These are phyloP conservation scores for Chaetomiaceae sp. DNA, from an alignment of 2,329 filamentous ascomycete species.

Conservation along the genomic window DNA sequence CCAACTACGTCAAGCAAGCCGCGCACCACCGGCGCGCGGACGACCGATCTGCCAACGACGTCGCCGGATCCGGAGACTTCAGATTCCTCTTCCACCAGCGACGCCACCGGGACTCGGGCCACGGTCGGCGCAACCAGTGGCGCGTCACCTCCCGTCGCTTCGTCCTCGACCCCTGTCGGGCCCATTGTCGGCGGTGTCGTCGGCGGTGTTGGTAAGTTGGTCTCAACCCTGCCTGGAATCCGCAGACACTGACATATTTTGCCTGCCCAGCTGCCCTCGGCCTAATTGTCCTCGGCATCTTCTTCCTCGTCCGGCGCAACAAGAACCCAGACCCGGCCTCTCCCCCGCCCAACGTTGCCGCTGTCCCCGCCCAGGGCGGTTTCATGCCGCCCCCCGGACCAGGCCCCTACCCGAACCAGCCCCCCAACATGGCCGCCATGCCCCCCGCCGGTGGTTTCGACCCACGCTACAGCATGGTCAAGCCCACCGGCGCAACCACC, in stretches of 20 bases:
- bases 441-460: background rate
- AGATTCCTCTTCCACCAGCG: constrained; percentile 19
- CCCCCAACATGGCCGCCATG: constrained; percentile 1
- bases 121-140: no score
- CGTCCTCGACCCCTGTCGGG: constrained; percentile 10
- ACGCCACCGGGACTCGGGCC: background rate
- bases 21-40: background rate
- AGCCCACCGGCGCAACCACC: background rate
- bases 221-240: background rate
- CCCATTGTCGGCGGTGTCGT: constrained; percentile 22
- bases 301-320: constrained; percentile 18
- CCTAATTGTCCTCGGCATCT: constrained; percentile 14
- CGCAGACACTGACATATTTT: background rate
- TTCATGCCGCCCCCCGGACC: constrained; percentile 2
- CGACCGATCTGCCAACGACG: no score
- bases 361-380: background rate
- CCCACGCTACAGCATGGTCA: constrained; percentile 12
- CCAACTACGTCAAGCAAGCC: background rate
- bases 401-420: background rate
- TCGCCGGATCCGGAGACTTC: no score
- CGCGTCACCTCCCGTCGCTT: background rate
- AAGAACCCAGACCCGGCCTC: background rate
- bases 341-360: background rate
- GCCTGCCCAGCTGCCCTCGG: constrained; percentile 11
- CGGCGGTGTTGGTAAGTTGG: constrained; percentile 19